These are phyloP conservation scores for Penicillium samsonianum DNA, from an alignment of 495 filamentous ascomycete genomes.

Conservation along the genomic window DNA sequence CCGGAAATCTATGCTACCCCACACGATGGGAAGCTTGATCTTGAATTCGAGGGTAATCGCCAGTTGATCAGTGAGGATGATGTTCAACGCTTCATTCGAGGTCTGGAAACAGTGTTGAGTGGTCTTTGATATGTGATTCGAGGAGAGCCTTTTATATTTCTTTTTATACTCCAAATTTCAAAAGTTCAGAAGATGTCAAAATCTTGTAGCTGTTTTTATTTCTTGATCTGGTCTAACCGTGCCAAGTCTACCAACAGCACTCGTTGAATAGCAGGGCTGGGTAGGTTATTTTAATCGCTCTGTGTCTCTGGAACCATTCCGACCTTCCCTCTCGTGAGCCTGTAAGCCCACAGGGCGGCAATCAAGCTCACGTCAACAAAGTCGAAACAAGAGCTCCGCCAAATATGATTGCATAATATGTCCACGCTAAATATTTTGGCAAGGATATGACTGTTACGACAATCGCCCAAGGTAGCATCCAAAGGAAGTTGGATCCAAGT, in stretches of 20 bases:
- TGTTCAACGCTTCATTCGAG: neutral
- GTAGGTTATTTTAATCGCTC: neutral
- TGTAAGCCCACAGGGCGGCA: constrained; percentile 10
- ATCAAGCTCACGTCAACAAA: constrained; percentile 46
- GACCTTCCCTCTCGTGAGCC: constrained; percentile 14
- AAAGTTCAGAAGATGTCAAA: too few species aligned
- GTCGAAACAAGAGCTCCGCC: constrained; percentile 67
- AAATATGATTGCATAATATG: constrained; percentile 66
- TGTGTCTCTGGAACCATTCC: neutral
- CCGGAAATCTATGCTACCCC: neutral
- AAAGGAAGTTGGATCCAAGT: constrained; percentile 63
- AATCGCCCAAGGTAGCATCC: constrained; percentile 71
- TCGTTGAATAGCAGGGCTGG: too few species aligned
- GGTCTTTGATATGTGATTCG: neutral
- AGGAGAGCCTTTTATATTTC: neutral
- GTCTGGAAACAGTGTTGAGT: neutral
- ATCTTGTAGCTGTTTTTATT: too few species aligned
- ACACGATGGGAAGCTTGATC: neutral
- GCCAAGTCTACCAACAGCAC: too few species aligned
- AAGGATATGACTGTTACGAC: constrained; percentile 53
- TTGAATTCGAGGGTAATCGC: neutral
- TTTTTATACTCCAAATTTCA: too few species aligned
- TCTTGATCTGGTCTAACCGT: too few species aligned
- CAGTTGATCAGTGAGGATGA: neutral
- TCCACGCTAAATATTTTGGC: constrained; percentile 61